Evolutionary conservation across 805 yeast genomes (phyloP).

Genomic region (Metschnikowia orientalis): DNA sequence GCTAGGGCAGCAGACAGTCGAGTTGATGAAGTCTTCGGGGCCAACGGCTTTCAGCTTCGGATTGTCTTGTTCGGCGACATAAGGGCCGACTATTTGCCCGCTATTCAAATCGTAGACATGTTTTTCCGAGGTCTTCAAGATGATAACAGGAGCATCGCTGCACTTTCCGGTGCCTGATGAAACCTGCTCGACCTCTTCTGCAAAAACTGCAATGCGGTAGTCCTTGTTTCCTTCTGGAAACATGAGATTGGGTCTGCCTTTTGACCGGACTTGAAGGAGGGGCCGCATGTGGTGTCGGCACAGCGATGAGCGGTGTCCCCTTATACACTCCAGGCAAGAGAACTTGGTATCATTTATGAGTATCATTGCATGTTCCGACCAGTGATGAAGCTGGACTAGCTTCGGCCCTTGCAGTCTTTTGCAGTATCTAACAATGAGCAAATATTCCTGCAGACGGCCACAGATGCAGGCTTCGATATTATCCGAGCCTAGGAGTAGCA

Average conservation of each 20-base stretch:
- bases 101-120: slow-evolving; percentile 36
- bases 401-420: too few relatives aligned
- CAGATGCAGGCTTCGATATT: too few relatives aligned
- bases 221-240: slow-evolving; percentile 42
- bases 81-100: slow-evolving; percentile 39
- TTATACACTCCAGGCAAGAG: slow-evolving; percentile 81
- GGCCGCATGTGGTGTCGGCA: slow-evolving; percentile 81
- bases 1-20: slow-evolving; percentile 32
- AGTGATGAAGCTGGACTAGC: slow-evolving; percentile 1
- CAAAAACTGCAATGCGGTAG: slow-evolving; percentile 58
- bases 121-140: slow-evolving; percentile 35
- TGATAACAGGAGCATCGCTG: slow-evolving; percentile 25
- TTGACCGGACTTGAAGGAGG: slow-evolving; percentile 77
- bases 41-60: slow-evolving; percentile 7
- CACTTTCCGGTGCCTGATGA: slow-evolving; percentile 8
- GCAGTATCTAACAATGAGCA: too few relatives aligned
- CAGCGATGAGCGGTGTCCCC: slow-evolving; percentile 88
- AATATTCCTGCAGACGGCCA: too few relatives aligned
- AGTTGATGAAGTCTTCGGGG: slow-evolving; percentile 30
- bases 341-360: slow-evolving; percentile 74
- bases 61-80: slow-evolving; percentile 17
- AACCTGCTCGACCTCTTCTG: slow-evolving; percentile 32
- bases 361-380: slow-evolving; percentile 48
- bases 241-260: slow-evolving; percentile 77
- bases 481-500: too few relatives aligned